Evolutionary conservation across 1,139 yeast species (phyloP).

Genomic region (Pichia sp.): DNA sequence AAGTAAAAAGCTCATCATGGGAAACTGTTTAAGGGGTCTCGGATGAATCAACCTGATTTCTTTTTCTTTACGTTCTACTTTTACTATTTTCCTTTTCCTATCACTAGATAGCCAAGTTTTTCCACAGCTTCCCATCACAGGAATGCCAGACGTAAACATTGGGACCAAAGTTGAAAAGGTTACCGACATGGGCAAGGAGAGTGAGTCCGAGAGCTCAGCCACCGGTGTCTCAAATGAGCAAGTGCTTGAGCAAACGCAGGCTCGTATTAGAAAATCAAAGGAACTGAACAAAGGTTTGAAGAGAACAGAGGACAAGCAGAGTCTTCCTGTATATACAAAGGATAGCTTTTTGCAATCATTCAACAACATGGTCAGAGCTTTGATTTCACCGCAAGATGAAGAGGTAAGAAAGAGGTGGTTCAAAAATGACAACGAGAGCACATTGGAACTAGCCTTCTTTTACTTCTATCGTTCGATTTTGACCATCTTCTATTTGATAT

Average conservation of each 20-base stretch:
- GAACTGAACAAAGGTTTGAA: slow-evolving; percentile 11
- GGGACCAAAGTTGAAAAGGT: slow-evolving; percentile 13
- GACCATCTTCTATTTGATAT: slow-evolving; percentile 49
- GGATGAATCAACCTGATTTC: background rate
- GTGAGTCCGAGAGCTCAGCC: background rate
- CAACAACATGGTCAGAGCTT: slow-evolving; percentile 21
- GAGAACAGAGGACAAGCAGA: background rate
- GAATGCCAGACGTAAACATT: slow-evolving; percentile 3
- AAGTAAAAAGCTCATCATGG: background rate
- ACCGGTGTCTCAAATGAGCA: slow-evolving; percentile 9
- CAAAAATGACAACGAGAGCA: slow-evolving; percentile 2
- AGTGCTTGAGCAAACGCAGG: slow-evolving; percentile 20
- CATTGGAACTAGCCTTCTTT: slow-evolving; percentile 19
- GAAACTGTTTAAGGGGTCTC: background rate
- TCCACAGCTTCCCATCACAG: background rate
- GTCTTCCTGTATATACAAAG: slow-evolving; percentile 19
- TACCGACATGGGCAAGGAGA: slow-evolving; percentile 7
- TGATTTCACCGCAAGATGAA: slow-evolving; percentile 24
- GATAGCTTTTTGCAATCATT: slow-evolving; percentile 20
- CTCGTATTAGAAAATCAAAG: slow-evolving; percentile 12
- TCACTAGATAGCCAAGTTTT: background rate
- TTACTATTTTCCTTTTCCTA: background rate
- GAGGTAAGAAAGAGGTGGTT: slow-evolving; percentile 16
- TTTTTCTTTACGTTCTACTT: background rate
- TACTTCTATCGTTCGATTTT: slow-evolving; percentile 43